Conservation (phyloP, 768 basidiomycete genomes). For the Mycena chlorophos region DNA sequence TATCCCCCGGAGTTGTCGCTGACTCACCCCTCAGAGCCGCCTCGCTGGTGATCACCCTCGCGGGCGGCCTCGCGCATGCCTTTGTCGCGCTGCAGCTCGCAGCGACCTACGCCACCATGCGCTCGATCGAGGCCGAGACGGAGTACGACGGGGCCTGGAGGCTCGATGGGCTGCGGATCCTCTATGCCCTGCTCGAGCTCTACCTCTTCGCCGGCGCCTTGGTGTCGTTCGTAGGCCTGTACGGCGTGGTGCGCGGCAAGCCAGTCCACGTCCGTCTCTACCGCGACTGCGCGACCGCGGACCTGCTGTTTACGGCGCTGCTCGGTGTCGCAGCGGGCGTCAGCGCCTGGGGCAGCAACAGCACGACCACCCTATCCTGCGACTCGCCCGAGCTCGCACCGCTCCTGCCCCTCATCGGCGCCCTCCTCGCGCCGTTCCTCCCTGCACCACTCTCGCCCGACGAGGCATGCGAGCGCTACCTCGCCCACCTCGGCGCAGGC, state of each 20-base stretch:
- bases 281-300: constrained; percentile 79
- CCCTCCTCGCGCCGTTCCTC: constrained; percentile 44
- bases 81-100: constrained; percentile 39
- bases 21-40: constrained; percentile 31
- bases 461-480: constrained; percentile 81
- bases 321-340: constrained; percentile 58
- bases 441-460: background rate
- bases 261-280: constrained; percentile 73
- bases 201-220: constrained; percentile 68
- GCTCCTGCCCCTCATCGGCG: constrained; percentile 66
- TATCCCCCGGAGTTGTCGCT: background rate
- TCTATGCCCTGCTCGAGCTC: constrained; percentile 62
- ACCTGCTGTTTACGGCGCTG: constrained; percentile 69
- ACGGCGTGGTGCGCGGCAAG: constrained; percentile 68
- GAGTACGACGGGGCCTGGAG: constrained; percentile 45
- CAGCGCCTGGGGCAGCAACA: constrained; percentile 49
- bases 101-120: constrained; percentile 35
- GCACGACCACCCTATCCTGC: constrained; percentile 59
- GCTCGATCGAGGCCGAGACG: constrained; percentile 48
- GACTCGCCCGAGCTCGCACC: constrained; percentile 77
- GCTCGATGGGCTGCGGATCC: constrained; percentile 46
- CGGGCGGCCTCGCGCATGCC: constrained; percentile 36
- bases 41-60: constrained; percentile 40
- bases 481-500: constrained; percentile 64
- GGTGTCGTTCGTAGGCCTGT: constrained; percentile 64